Base-by-base conservation (phyloP, 768 basidiomycete species). In the Harrya chromipes region DNA sequence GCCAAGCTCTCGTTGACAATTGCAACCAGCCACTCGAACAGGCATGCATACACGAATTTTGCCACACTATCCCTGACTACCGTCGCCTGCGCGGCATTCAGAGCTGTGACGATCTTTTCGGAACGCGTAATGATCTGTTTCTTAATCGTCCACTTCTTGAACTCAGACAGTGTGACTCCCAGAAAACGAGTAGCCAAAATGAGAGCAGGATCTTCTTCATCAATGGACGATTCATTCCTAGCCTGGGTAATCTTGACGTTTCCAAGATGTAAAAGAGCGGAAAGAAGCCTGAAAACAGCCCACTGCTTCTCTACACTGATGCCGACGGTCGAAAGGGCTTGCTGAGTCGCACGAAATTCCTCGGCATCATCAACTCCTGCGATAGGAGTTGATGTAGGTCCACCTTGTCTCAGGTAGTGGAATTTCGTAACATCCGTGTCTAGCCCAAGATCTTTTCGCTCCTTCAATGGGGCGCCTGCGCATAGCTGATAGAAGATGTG, bases 401-500 rank as follows among this genome's bases (percentile, higher is more conserved):
- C 97, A 29, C 97, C 97, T 70, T 97, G 95, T 64, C 83, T 93
- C 52, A 98, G 76, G 64, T 90, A 98, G 55, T 86, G 80, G 71
- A 98, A 99, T 67, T 92, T 89, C 47, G 81, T 81, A 50, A 90
- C 76, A 63, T 94, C 90, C 17, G 78, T 75, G 59, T 94, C 91
- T 33, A 99, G 78, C 6, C 93, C 94, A 39, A 97, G 82, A 61
- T 94, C 92, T 70, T 95, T 95, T 36, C 92, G 84, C 64, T 99
- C 97, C 69, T 95, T 95, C 20, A 89, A 74, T 3, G 97, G 94
- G 10, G 92, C 93, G 41, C 97, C 97, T 0, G 94, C 90, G 58
- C 95, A 93, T n/a, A 99, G 76, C 67, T 99, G 97, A 72, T 99
- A 98, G 77, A 99, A 99, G 60, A 99, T 97, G 70, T 99, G 97